Base-by-base conservation (phyloP, 2,329 filamentous ascomycete species). In the Graphilbum fragrans region DNA sequence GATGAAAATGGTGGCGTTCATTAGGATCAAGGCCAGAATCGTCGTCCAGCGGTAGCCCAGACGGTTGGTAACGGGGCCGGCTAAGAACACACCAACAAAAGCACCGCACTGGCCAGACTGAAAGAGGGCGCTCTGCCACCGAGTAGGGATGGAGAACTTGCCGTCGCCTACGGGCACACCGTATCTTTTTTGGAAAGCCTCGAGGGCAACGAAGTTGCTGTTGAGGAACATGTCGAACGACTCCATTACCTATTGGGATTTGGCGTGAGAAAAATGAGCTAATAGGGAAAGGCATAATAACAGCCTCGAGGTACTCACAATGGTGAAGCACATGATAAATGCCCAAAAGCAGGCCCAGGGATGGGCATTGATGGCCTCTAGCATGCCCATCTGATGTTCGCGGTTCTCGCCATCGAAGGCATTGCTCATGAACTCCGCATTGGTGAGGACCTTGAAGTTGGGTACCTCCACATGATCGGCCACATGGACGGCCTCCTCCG, bases 221-320 rank as follows among this genome's bases (percentile, higher is more conserved):
- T 71, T 74, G 20, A 80, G 59, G 62, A 80, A 78, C 47, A 78
- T 69, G 55, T 67, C 67, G 62, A 76, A 80, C 5, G 74, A 70
- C 54, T 79, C 75, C 75, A 80, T 79, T 50, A 77, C 73, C 74
- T 78, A 27, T 41, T 42, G 55, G n/a, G 41, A 54, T 50, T 31
- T 31, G 12, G 23, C 23, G 29, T 14, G 4, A 8, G 6, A 14
- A 31, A 10, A 31, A 31, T 10, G 29, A 10, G 25, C 7, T 8
- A 31, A 5, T 14, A 31, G 12, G 29, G 11, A 9, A 14, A 16
- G n/a, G n/a, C n/a, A n/a, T 14, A 31, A 31, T 5, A 31, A 7
- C 29, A 14, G 29, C 47, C 39, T 47, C 46, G 16, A 29, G 32
- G 14, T 42, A 48, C 69, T 61, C 55, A 62, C 59, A 52, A 63